Base-by-base conservation (phyloP, 768 basidiomycete species). In the Russula foetens region DNA sequence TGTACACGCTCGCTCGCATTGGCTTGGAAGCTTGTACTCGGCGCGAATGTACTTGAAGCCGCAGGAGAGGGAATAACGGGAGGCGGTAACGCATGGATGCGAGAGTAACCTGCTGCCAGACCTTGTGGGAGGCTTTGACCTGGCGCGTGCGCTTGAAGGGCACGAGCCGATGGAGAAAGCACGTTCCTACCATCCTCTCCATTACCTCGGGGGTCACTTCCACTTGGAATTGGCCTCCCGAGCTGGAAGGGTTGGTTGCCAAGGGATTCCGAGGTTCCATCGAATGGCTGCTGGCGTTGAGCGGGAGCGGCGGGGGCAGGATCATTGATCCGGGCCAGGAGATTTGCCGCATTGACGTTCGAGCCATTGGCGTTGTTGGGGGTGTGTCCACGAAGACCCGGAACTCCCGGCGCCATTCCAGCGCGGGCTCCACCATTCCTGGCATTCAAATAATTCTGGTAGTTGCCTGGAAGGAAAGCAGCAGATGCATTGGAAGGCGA, bases 111-210 rank as follows among this genome's bases (percentile, higher is more conserved):
- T 0, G 91, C 91, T 0, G 93, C 94, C 29, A 98, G 81, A 35
- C 94, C 94, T 58, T 95, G 92, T 1, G 95, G 93, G 14, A 96
- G 77, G 72, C 85, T 88, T 73, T 94, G 91, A 1, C 93, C 93
- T 0, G 94, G 93, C 1, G 91, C 92, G 66, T 95, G 93, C 19
- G 85, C 77, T 68, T 92, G 89, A 44, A 95, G 75, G 0, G 91
- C 93, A n/a, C 85, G 80, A 28, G 88, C 77, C 28, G 84, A 81
- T 0, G 93, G 89, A 15, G 85, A 87, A 1, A 84, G 72, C 19
- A 73, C 71, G 53, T 69, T 73, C 14, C 68, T 68, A 12, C 64
- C 64, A 11, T 74, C 72, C n/a, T 70, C 71, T 9, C 58, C 45
- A 3, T 66, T 67, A 15, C 63, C 51, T 62, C 61, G 58, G 53